phyloP scores from a whole-genome alignment of 805 yeast species.

The Teunomyces atbi region DNA sequence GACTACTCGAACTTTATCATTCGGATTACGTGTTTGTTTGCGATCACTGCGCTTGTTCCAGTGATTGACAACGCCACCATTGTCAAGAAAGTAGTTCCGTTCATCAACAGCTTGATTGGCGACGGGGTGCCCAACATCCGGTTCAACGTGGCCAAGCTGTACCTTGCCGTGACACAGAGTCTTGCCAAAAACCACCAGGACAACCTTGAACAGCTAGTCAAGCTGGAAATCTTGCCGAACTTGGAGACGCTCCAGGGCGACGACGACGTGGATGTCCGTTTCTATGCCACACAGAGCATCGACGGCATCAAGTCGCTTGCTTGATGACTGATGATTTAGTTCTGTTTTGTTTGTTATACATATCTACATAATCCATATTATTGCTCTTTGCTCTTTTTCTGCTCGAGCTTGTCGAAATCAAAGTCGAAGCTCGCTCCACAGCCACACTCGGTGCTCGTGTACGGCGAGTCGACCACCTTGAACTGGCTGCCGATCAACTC shows the following conservation, averaged over 20 bases:
- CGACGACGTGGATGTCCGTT: constrained; percentile 85
- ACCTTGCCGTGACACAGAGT: constrained; percentile 58
- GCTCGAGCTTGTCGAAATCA: constrained; percentile 43
- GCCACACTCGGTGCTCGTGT: constrained; percentile 56
- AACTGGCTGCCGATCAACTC: constrained; percentile 95
- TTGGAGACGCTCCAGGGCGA: constrained; percentile 68
- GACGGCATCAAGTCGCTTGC: constrained; percentile 22
- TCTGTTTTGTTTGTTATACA: not conserved
- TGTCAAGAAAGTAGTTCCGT: constrained; percentile 70
- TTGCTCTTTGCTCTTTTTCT: constrained; percentile 12
- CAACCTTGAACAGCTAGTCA: constrained; percentile 27
- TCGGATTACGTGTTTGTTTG: constrained; percentile 86
- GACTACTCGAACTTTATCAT: constrained; percentile 77
- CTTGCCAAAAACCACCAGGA: constrained; percentile 28
- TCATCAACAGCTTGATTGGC: constrained; percentile 62
- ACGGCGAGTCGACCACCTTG: constrained; percentile 87
- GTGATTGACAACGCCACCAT: constrained; percentile 61
- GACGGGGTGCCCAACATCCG: constrained; percentile 95
- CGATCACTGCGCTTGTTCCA: constrained; percentile 78
- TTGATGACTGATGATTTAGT: constrained; percentile 2
- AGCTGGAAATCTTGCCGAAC: constrained; percentile 56
- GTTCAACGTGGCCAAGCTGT: constrained; percentile 90
- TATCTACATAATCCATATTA: no score
- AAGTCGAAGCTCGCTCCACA: constrained; percentile 49
- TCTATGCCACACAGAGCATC: constrained; percentile 70